phyloP scores from a whole-genome alignment of 139 green algal genomes.

The Parachlorella kessleri region DNA sequence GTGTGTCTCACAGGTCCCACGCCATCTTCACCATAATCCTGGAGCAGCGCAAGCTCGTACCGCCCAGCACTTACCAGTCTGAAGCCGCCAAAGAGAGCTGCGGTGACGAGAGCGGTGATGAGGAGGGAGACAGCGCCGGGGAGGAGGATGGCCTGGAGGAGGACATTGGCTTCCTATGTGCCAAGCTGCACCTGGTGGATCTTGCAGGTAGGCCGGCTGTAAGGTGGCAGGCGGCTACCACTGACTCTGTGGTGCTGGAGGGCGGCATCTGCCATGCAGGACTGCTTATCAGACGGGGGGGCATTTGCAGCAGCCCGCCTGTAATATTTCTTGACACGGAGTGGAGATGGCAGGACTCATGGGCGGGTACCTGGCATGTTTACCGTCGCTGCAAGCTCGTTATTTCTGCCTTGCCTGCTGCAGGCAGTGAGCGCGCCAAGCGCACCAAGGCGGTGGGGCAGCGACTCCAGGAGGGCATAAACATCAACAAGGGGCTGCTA shows the following conservation, averaged over 20 bases:
- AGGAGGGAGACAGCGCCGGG: constrained; percentile 35
- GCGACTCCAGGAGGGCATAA: constrained; percentile 85
- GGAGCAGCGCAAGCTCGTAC: constrained; percentile 75
- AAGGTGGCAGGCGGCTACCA: not conserved
- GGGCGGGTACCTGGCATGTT: not conserved
- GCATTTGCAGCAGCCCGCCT: too few relatives aligned
- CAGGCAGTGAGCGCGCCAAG: constrained; percentile 94
- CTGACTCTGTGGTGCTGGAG: not conserved
- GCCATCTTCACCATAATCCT: constrained; percentile 98
- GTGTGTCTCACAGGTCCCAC: constrained; percentile 66
- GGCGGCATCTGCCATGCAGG: not conserved
- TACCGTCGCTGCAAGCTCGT: not conserved
- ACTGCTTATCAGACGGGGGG: too few relatives aligned
- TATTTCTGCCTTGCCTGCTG: not conserved
- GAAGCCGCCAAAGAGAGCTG: not conserved
- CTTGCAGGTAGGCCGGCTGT: constrained; percentile 27
- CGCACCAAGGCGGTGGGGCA: constrained; percentile 88
- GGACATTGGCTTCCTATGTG: constrained; percentile 85
- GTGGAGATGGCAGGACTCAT: too few relatives aligned
- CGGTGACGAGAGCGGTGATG: constrained; percentile 43
- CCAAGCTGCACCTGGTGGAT: constrained; percentile 96
- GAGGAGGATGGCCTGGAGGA: constrained; percentile 31
- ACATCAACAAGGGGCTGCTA: constrained; percentile 96
- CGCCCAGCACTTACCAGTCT: too few relatives aligned
- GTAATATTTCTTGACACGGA: too few relatives aligned